Evolutionary conservation across 768 basidiomycete species (phyloP), one percentile per base, ranked within the genome.

Genomic region (Boletus sp.): DNA sequence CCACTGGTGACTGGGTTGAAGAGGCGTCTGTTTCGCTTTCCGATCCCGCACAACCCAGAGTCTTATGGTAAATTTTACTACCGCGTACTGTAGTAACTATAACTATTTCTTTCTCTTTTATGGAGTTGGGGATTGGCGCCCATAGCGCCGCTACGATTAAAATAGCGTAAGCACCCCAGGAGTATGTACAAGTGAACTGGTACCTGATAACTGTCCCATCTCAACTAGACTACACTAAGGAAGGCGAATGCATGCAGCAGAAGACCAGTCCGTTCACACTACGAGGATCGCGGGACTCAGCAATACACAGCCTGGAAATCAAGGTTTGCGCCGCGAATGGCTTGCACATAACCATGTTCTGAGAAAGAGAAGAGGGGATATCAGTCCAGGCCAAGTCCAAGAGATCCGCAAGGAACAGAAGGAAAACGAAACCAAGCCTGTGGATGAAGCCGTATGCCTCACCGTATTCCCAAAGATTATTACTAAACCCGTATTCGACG

Each of bases 401-500:
- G 14, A 36, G 44, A 54, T 20, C 40, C 42, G 35, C 53, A 18
- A 7, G 46, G 53, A 12, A 20, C 50, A 53, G 32, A 15, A 15
- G 33, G 12, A 8, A 32, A 5, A 44, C 2, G 36, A 42, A 45
- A 29, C 2, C 32, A 35, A 20, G 33, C 39, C 30, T 7, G n/a
- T n/a, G n/a, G 35, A 33, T 4, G 20, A 32, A 61, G 14, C 10
- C 4, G 12, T 24, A 24, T 18, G 35, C 2, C 78, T 56, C 59
- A 84, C 85, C 83, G 64, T 77, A 89, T 71, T 89, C 87, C 91
- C 90, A 92, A 46, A 82, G 73, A 47, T 75, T 75, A 40, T 67
- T 66, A 33, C 73, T 74, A 8, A 56, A 58, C 15, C 81, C 78
- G n/a, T 70, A 60, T 65, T 75, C 60, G 54, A 44, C 56, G 2